Evolutionary conservation across 768 basidiomycete genomes (phyloP), one percentile per base, ranked within the genome.

Genomic region (Dioszegia aurantiaca): DNA sequence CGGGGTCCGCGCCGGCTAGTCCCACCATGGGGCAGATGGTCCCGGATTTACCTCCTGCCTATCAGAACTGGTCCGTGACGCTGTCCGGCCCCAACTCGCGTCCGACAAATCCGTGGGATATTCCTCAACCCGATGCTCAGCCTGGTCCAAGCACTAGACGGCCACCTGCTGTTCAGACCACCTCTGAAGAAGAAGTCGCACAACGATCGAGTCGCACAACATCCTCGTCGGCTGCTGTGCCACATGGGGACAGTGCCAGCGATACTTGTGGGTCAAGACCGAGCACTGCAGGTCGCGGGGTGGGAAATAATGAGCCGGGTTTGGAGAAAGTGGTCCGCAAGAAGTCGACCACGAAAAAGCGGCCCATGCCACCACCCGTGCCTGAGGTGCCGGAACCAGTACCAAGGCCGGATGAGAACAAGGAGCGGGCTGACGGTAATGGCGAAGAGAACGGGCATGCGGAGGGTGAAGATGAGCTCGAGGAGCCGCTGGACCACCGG

Each of bases 401-500:
- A n/a, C n/a, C n/a, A 52, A 43, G 19, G 63, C 63, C 44, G 64
- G 56, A 62, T 30, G 41, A 68, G 19, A 23, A 64, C 8, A 47
- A 47, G 27, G n/a, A 26, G 44, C 40, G 68, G 39, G 53, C 40
- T 21, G 63, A 56, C 2, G 55, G 47, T 17, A 41, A 41, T n/a
- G 43, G 26, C 23, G 37, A 43, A 4, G 54, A 60, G n/a, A n/a
- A n/a, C n/a, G n/a, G n/a, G n/a, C n/a, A n/a, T 11, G 56, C 23
- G 0, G 60, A 52, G 21, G 56, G 27, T 8, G 60, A 51, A 3
- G 58, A 57, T 2, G 55, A 59, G 16, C 43, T 37, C 0, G 64
- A 69, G 26, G 68, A 64, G 21, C 72, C 76, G 55, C 56, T 72
- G 55, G 77, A 79, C 62, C 77, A 79, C 55, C 68, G 88, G 78